phyloP scores from a whole-genome alignment of 2,329 filamentous ascomycete genomes.

The Colletotrichum costaricense region DNA sequence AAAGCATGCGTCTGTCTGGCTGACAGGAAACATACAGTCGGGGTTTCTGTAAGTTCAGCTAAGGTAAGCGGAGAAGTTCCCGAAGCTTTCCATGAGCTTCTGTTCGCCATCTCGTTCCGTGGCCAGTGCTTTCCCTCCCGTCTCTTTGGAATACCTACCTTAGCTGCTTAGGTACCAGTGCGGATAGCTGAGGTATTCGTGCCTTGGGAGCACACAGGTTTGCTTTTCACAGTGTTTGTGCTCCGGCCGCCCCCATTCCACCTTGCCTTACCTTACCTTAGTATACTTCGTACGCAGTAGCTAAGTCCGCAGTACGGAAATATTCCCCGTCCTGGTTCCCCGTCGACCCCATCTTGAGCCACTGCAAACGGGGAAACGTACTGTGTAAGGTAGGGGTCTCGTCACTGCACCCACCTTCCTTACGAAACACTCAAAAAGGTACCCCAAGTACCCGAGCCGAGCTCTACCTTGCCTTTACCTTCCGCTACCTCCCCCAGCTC shows the following conservation, averaged over 20 bases:
- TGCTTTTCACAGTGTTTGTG: not conserved
- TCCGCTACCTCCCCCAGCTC: not conserved
- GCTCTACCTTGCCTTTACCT: conserved; percentile 16
- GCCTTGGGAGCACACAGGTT: not conserved
- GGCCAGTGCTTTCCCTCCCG: not conserved
- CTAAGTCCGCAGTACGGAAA: not conserved
- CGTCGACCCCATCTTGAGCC: not conserved
- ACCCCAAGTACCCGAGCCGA: conserved; percentile 14
- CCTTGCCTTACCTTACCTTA: not conserved
- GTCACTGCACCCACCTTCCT: conserved; percentile 13
- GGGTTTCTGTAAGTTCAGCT: not conserved
- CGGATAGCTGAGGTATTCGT: not conserved
- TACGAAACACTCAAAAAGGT: conserved; percentile 21
- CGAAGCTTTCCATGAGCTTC: conserved; percentile 19
- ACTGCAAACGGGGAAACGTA: conserved; percentile 18
- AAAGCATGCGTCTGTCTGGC: not conserved
- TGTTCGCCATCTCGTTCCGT: not conserved
- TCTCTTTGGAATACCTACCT: not conserved
- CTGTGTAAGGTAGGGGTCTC: conserved; percentile 7
- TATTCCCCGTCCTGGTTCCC: not conserved
- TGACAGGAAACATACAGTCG: not conserved
- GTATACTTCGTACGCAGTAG: too few relatives aligned
- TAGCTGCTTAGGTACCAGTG: too few relatives aligned
- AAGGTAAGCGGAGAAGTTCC: not conserved
- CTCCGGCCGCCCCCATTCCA: not conserved